phyloP scores from a whole-genome alignment of 257 asterid genomes.

The Pogostemon cablin region DNA sequence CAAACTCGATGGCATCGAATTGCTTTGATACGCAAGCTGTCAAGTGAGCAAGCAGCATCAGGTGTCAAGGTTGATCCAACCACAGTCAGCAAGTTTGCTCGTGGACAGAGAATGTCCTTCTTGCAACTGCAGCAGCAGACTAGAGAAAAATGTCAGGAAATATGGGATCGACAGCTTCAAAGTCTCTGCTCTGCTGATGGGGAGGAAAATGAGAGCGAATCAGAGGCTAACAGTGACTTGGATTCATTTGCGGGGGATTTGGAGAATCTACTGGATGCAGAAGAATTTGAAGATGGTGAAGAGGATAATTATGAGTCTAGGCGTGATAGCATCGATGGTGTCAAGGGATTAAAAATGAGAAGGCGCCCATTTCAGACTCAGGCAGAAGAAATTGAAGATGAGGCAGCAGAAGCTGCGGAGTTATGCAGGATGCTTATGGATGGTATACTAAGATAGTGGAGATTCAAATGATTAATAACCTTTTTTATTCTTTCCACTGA shows the following conservation, averaged over 20 bases:
- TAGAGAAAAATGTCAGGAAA: conserved; percentile 98
- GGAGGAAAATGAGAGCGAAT: conserved; percentile 91
- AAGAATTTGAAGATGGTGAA: conserved; percentile 85
- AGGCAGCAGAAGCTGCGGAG: conserved; percentile 97
- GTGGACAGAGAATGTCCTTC: conserved; percentile 99
- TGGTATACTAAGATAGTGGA: conserved; percentile 50
- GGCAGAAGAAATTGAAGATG: conserved; percentile 90
- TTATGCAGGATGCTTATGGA: conserved; percentile 98
- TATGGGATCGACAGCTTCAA: conserved; percentile 95
- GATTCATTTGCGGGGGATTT: conserved; percentile 99
- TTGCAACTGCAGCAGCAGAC: conserved; percentile 99
- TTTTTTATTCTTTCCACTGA: conserved; percentile 4
- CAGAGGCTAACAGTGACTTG: conserved; percentile 95
- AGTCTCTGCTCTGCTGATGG: conserved; percentile 83
- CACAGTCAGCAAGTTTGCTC: conserved; percentile 94
- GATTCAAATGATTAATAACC: conserved; percentile 22
- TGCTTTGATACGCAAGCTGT: conserved; percentile 94
- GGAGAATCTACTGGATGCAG: conserved; percentile 98
- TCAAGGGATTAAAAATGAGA: conserved; percentile 91
- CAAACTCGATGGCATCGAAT: conserved; percentile 97
- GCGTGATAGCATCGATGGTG: conserved; percentile 72
- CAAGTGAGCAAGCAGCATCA: conserved; percentile 98
- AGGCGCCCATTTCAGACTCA: conserved; percentile 82
- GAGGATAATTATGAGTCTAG: conserved; percentile 69
- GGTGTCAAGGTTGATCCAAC: conserved; percentile 96